Base-by-base conservation (phyloP, 352 stramenopile genomes). In the Aphanomyces euteiches region DNA sequence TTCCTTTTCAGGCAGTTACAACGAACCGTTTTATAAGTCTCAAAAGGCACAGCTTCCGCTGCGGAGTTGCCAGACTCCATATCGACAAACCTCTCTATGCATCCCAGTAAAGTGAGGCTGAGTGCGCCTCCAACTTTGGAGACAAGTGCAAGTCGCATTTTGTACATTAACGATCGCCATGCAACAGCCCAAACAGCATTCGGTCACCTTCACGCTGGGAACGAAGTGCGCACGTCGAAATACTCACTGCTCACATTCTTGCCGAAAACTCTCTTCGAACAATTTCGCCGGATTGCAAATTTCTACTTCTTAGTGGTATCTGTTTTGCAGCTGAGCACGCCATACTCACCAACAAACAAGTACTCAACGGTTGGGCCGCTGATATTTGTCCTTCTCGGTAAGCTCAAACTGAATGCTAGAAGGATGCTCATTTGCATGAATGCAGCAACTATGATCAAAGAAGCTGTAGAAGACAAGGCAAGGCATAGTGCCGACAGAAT, bases 281-380 rank as follows among this genome's bases (percentile, higher is more conserved):
- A 99, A 79, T 98, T 99, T 78, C 89, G 95, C 40, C 85, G 93
- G 39, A 88, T 98, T 71, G 95, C 92, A 10, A 99, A 99, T 73
- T 90, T 98, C 68, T 98, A 98, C 79, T 99, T 99, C 67, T 78
- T 98, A 19, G 80, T 97, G 72, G 96, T 99, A 54, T 97, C 93
- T 5, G 72, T 96, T 36, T 83, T 99, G 45, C 97, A 98, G 82
- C 78, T 97, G 7, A 83, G 93, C 36, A 97, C 93, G n/a, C 80
- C 90, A 37, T 68, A 96, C 56, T 95, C 87, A 34, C 89, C 89
- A 4, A 95, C 88, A 38, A 95, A 93, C 68, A 83, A 92, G 66
- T 95, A 93, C 75, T 93, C 89, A 58, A 96, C 89, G 0, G 79
- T 96, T 37, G 83, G 81, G 0, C 89, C 89, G 12, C 79, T 96